Percentiles rank a stretch among this genome's conserved stretches.
phyloP scores from a whole-genome alignment of 441 rosid species.

The Corymbia citriodora region DNA sequence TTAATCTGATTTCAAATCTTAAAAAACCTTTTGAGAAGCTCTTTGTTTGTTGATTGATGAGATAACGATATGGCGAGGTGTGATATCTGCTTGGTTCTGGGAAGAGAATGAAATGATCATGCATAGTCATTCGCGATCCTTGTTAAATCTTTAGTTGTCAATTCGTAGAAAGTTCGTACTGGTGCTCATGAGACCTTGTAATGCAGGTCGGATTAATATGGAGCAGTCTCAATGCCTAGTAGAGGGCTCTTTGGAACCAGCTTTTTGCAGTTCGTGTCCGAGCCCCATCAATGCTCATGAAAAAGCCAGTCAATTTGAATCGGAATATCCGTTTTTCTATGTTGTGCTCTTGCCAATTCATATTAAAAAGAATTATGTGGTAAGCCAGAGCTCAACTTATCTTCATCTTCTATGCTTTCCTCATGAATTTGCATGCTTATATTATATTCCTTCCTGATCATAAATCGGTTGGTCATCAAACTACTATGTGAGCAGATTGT shows the following conservation, averaged over 20 bases:
- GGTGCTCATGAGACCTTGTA: not conserved
- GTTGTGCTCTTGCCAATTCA: not conserved
- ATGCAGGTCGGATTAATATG: not conserved
- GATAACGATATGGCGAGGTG: not conserved
- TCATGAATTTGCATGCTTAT: not conserved
- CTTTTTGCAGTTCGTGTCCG: not conserved
- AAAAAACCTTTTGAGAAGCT: not conserved
- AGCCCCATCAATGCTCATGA: not conserved
- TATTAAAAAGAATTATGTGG: not conserved
- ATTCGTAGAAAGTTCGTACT: not conserved
- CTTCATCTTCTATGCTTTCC: not conserved
- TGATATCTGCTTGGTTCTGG: not conserved
- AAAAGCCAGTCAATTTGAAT: not conserved
- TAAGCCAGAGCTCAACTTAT: not conserved
- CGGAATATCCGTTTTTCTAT: not conserved
- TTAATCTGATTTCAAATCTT: not conserved
- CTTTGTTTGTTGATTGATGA: not conserved
- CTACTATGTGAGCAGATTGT: not conserved
- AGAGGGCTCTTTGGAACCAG: not conserved
- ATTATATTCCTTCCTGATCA: not conserved
- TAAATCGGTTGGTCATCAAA: not conserved
- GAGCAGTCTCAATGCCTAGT: not conserved
- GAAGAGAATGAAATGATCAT: not conserved
- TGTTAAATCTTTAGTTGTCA: not conserved
- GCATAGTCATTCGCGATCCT: not conserved